Conservation (phyloP, 768 basidiomycete species). For the Boletus pseudopeckii region DNA sequence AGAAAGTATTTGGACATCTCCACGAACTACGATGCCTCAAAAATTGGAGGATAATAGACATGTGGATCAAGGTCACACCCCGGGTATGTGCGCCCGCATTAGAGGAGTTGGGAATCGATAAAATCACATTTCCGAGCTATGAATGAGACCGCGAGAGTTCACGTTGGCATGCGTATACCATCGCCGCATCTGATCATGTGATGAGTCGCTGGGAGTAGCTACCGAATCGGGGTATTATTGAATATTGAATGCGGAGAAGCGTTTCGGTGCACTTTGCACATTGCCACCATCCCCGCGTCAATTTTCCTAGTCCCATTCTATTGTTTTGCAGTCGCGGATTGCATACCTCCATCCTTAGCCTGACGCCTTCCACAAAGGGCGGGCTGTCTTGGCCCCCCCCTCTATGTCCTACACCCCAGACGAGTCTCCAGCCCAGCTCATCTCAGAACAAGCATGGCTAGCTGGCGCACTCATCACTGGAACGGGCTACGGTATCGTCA, state of each 20-base stretch:
- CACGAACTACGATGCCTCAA: neutral
- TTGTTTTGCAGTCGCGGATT: too few species aligned
- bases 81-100: neutral
- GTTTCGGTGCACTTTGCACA: too few species aligned
- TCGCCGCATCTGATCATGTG: too few species aligned
- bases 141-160: neutral
- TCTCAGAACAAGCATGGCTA: constrained; percentile 29
- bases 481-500: constrained; percentile 26
- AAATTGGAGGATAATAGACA: neutral
- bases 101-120: neutral
- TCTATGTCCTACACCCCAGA: constrained; percentile 18
- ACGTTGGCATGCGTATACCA: neutral
- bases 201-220: neutral
- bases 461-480: constrained; percentile 26
- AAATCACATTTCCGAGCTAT: neutral
- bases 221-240: neutral
- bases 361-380: neutral
- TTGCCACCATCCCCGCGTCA: neutral
- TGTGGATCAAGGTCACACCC: neutral
- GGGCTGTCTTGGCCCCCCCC: constrained; percentile 1
- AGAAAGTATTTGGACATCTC: neutral
- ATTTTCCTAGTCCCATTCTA: too few species aligned
- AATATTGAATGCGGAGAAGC: neutral
- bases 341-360: neutral
- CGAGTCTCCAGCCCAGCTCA: constrained; percentile 16